Conservation (phyloP, 2,329 filamentous ascomycete genomes). For the Emmonsiellopsis sp. region DNA sequence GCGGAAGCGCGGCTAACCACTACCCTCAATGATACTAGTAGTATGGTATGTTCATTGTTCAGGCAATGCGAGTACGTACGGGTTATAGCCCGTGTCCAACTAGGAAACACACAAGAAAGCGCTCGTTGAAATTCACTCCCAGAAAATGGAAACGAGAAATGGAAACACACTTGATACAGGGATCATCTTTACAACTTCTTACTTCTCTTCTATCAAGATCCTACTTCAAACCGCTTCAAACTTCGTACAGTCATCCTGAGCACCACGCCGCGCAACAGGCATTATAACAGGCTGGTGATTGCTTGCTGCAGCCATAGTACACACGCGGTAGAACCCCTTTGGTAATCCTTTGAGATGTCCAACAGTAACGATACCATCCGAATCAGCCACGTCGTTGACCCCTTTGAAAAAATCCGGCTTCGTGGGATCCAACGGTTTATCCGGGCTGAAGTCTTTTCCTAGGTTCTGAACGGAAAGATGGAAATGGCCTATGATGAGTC, state of each 20-base stretch:
- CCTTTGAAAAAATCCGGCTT: constrained; percentile 58
- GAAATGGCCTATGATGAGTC: constrained; percentile 25
- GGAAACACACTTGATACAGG: no score
- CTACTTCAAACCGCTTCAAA: constrained; percentile 24
- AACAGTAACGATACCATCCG: constrained; percentile 22
- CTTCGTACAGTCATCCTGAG: constrained; percentile 56
- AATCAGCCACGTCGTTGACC: constrained; percentile 51
- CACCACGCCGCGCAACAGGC: constrained; percentile 58
- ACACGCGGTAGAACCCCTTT: constrained; percentile 54
- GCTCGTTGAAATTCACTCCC: no score
- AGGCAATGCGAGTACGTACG: no score
- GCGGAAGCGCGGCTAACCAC: no score
- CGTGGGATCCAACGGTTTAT: constrained; percentile 42
- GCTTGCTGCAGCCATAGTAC: constrained; percentile 52
- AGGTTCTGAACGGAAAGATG: constrained; percentile 43
- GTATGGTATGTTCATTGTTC: no score
- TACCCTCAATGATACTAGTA: no score
- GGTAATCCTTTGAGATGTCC: constrained; percentile 44
- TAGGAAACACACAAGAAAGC: no score
- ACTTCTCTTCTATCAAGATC: no score
- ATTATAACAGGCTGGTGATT: constrained; percentile 60
- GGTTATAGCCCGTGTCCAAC: no score
- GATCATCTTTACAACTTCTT: no score
- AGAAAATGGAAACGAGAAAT: no score
- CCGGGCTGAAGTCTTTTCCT: constrained; percentile 37